Evolutionary conservation across 75 land plant species (phyloP), one percentile per base, ranked within the genome.

Genomic region (Sequoia sempervirens): DNA sequence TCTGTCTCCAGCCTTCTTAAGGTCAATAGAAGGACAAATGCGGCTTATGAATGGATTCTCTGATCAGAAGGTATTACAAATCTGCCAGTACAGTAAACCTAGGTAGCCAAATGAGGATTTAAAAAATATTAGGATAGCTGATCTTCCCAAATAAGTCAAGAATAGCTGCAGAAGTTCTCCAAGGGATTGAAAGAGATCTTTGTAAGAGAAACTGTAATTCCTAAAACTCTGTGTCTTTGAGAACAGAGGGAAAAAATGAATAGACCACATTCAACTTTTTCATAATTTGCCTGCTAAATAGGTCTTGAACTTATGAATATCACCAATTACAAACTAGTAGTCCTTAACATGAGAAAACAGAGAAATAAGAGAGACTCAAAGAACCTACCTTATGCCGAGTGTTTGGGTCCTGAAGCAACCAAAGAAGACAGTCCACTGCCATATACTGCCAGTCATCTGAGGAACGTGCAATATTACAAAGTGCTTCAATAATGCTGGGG

Each of bases 371-470:
- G 46, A 78, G 32, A 45, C 11, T 36, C 45, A 75, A 81, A 37
- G 38, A 86, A 26, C 45, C 80, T 87, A 91, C 98, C 96, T 96
- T 96, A 70, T 85, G 88, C 69, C 92, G 90, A 73, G 94, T 94
- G 76, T 75, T 93, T 53, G 93, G 86, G 84, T 97, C 99, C 83
- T 97, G 98, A 38, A 97, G 90, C 80, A 97, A 80, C 99, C 98
- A 96, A 32, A 97, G 83, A 50, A 97, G 93, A 84, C 99, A 97
- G 82, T 97, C 99, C 72, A 97, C 94, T 7, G 98, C 99, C 99
- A 97, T 97, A 81, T 91, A 97, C 80, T 97, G 99, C 99, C 99
- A 97, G 84, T 97, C 99, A 91, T 97, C 98, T 26, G 99, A 97
- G 41, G 99, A 97, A 9, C 98, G 89, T 66, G 98, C 98, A 83